These are phyloP conservation scores for Aspergillus costaricaensis DNA, from an alignment of 2,329 filamentous ascomycete genomes.

Conservation along the genomic window DNA sequence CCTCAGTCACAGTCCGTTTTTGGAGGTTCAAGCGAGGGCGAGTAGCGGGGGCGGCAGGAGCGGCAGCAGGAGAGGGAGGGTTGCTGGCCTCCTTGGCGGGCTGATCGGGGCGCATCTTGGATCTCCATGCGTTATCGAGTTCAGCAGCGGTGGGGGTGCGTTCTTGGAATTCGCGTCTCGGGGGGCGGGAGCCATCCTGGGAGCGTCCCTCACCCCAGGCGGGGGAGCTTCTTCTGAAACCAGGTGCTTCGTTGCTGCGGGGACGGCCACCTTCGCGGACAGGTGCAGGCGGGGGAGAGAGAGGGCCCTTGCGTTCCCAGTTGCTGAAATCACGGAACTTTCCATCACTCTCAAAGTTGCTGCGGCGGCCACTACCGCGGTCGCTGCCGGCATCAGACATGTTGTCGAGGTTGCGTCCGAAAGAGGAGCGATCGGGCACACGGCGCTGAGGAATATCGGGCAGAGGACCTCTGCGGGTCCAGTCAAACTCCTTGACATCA, in stretches of 20 bases:
- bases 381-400: constrained; percentile 61
- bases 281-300: constrained; percentile 67
- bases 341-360: constrained; percentile 70
- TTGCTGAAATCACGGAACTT: constrained; percentile 79
- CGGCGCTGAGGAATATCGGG: constrained; percentile 68
- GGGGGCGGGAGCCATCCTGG: constrained; percentile 76
- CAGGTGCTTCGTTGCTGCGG: constrained; percentile 61
- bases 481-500: constrained; percentile 83
- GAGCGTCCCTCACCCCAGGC: constrained; percentile 71
- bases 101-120: constrained; percentile 84
- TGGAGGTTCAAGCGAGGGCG: constrained; percentile 84
- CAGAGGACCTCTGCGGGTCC: constrained; percentile 90
- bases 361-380: constrained; percentile 63
- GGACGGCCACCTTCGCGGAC: constrained; percentile 61
- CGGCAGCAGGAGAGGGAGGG: constrained; percentile 71
- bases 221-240: constrained; percentile 68
- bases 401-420: constrained; percentile 57
- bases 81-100: constrained; percentile 71
- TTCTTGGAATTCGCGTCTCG: constrained; percentile 74
- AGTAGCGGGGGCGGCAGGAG: constrained; percentile 58
- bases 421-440: constrained; percentile 57
- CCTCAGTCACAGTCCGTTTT: constrained; percentile 88
- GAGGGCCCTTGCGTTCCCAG: constrained; percentile 93
- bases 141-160: constrained; percentile 83
- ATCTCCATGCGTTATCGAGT: constrained; percentile 89